phyloP scores from a whole-genome alignment of 495 filamentous ascomycete species.

The Amniculicola lignicola region DNA sequence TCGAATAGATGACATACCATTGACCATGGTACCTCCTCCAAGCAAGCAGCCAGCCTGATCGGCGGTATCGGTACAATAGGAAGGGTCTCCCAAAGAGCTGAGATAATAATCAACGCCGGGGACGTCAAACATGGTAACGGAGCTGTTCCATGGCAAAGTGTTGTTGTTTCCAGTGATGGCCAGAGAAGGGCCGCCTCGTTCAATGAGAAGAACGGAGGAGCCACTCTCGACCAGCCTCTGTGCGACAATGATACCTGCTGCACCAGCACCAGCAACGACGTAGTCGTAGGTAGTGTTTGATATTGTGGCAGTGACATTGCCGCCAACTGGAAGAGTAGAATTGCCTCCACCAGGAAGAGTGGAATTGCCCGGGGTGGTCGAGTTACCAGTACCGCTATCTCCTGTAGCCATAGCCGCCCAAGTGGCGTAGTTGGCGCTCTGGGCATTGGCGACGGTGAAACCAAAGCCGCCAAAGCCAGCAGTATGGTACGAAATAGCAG shows the following conservation, averaged over 20 bases:
- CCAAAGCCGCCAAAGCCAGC: slow-evolving; percentile 17
- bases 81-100: slow-evolving; percentile 6
- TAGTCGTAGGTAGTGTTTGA: slow-evolving; percentile 34
- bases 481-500: slow-evolving; percentile 21
- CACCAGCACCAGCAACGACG: slow-evolving; percentile 42
- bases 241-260: slow-evolving; percentile 37
- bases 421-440: slow-evolving; percentile 9
- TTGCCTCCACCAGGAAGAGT: slow-evolving; percentile 7
- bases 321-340: slow-evolving; percentile 6
- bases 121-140: slow-evolving; percentile 22
- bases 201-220: slow-evolving; percentile 44
- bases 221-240: slow-evolving; percentile 40
- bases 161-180: slow-evolving; percentile 15
- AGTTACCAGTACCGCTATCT: not conserved
- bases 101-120: slow-evolving; percentile 24
- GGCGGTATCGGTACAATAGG: slow-evolving; percentile 17
- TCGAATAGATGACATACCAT: slow-evolving; percentile 40
- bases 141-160: slow-evolving; percentile 17
- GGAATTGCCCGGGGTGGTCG: slow-evolving; percentile 3
- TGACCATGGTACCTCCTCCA: slow-evolving; percentile 41
- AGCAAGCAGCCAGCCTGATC: slow-evolving; percentile 24
- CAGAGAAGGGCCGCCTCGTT: slow-evolving; percentile 40
- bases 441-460: slow-evolving; percentile 12
- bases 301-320: slow-evolving; percentile 16
- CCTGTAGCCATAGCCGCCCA: slow-evolving; percentile 16